Evolutionary conservation across 1,284 basidiomycete genomes (phyloP), one percentile per base, ranked within the genome.

Genomic region (Ustilago sp.): DNA sequence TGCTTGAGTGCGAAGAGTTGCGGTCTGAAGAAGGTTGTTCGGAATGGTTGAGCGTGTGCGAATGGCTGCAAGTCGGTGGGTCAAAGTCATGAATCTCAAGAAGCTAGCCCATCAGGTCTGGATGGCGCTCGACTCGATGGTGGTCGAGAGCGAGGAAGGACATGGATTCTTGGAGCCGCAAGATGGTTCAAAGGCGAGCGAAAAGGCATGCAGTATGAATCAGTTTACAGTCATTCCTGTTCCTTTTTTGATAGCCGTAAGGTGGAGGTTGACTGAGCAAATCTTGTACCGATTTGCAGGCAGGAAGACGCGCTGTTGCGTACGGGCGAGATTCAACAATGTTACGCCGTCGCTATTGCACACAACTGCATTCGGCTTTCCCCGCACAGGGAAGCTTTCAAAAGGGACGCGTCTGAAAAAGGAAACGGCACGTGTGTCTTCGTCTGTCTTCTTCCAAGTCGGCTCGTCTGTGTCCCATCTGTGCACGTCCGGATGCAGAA

Each of bases 1-100:
- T 39, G 54, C 7, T 8, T 34, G 3, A 9, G 32, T 17, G 15
- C 31, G 58, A 23, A 11, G 12, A 5, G 35, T 36, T 7, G 35
- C 47, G n/a, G 19, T 35, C 3, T 4, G 35, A 48, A 35, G 0
- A 32, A 41, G 13, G 17, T 2, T 4, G 32, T n/a, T 17, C 13
- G n/a, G 11, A 28, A 35, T 38, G 13, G 57, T 17, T 54, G 65
- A 9, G 32, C 31, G 32, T n/a, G 48, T 50, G 54, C 70, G 65
- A 61, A 68, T 38, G 45, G 32, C 58, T 39, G 50, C 58, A 3
- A 73, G 53, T 61, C 61, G 57, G 15, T 58, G 41, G 31, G 53
- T 47, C 61, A 64, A 45, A 47, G 58, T 43, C 70, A 73, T 73
- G 61, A 48, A 68, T 43, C 43, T 11, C 34, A 1, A 13, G 4